Evolutionary conservation across 2,329 filamentous ascomycete genomes (phyloP).

Genomic region (Pleoardoris graminearum): DNA sequence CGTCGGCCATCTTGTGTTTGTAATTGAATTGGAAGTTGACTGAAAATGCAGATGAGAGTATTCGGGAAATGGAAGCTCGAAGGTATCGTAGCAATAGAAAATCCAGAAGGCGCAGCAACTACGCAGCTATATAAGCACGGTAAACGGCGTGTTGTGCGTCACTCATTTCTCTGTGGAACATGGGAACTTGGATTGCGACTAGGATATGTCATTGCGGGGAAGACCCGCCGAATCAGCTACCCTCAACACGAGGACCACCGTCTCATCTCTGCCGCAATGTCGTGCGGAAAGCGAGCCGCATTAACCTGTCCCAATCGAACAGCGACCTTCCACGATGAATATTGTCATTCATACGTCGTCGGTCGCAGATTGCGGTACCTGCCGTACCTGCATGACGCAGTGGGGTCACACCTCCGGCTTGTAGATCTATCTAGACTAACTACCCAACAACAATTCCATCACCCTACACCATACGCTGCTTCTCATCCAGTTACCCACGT

Average conservation of each 20-base stretch:
- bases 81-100: neutral
- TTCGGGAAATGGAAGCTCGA: neutral
- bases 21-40: neutral
- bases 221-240: neutral
- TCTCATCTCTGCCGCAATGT: too few relatives aligned
- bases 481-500: too few relatives aligned
- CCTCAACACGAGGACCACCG: neutral
- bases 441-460: neutral
- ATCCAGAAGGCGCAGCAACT: too few relatives aligned
- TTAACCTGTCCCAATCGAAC: too few relatives aligned
- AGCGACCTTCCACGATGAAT: too few relatives aligned
- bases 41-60: neutral
- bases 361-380: too few relatives aligned
- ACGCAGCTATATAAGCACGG: conserved; percentile 1
- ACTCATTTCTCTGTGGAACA: neutral
- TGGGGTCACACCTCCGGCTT: too few relatives aligned
- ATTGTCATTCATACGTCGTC: too few relatives aligned
- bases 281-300: too few relatives aligned
- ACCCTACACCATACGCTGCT: neutral
- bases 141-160: neutral
- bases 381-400: neutral
- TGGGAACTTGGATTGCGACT: neutral
- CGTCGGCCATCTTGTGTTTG: neutral
- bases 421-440: neutral
- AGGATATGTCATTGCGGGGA: conserved; percentile 1